Base-by-base conservation (phyloP, 176 grass and related monocot species). In the Coix lacrymajobi region DNA sequence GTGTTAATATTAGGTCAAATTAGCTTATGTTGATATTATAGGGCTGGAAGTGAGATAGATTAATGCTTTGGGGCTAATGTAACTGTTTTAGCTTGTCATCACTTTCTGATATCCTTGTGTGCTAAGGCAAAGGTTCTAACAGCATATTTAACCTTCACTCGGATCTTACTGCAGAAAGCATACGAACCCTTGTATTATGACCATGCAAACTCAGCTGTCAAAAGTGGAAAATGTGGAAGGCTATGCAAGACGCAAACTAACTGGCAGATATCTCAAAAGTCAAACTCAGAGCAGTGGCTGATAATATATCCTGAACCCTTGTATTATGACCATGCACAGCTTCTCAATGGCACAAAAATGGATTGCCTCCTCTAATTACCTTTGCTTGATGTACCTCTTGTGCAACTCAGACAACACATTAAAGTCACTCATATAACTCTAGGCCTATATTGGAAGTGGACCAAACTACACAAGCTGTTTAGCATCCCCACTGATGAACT, bases 351-450 rank as follows among this genome's bases (percentile, higher is more conserved):
- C 58, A 73, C 22, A 46, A 41, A 79, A 66, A 74, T 16, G 36
- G 38, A 12, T 58, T 60, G 57, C 52, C 31, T 83, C 57, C 32
- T 77, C 32, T 25, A 19, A 11, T 88, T 64, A 63, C 80, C 24
- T 83, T 83, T 72, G 33, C 32, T 43, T 52, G 56, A 43, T 80
- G 79, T 64, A 66, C 28, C 26, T 79, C 81, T 73, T 45, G 58
- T 37, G 26, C 67, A 73, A n/a, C 67, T 84, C 67, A 26, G 74
- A 8, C 52, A 83, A 0, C 73, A 78, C 57, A 66, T 86, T 43
- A 66, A 66, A 80, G 69, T 34, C 69, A 80, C 11, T 11, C 75
- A 38, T 62, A 71, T 49, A 30, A 41, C 54, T 54, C 79, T 38
- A 41, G 31, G 48, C 24, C 67, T 49, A 31, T 77, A 62, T 62